Evolutionary conservation across 2,329 filamentous ascomycete species (phyloP), one percentile per base, ranked within the genome.

Genomic region (Onygenales sp.): DNA sequence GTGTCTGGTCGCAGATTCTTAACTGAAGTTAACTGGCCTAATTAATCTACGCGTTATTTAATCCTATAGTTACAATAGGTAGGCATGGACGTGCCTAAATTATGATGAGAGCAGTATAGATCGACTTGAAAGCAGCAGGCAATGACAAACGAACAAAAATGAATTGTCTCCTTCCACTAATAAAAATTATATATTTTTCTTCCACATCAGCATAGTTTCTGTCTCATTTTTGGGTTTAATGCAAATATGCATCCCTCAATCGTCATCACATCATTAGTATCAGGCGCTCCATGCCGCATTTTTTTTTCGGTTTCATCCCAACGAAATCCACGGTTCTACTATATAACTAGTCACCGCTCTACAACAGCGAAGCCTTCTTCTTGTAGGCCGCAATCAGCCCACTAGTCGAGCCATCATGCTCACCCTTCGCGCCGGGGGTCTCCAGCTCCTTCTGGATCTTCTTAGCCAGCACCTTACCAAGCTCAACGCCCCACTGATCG

Each of bases 401-500:
- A 59, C 84, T 89, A 9, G 93, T 98, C 64, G 87, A 93, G 58
- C 83, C 76, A 71, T 98, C 93, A 74, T 98, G 93, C 55, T 80
- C 81, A 52, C 84, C 84, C 63, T 81, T 83, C 57, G 82, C 87
- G n/a, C 80, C 72, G 67, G 85, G 80, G 60, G 72, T 74, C 67
- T 96, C 90, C 55, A 98, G 80, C 79, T 98, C 93, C 66, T 74
- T 71, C 63, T 89, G 85, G 59, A 91, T 90, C 77, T 89, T 91
- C 84, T 92, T 97, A 57, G 93, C 93, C 61, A 98, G 78, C 42
- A 86, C 84, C 85, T 98, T 98, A 72, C 93, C 93, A 58, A 98
- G 78, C 80, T 98, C 93, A 44, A 98, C 93, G 75, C 93, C 93
- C 93, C 93, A 98, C 79, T 98, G 93, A 76, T 98, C 93, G 69